A percentile compares a stretch with the other conserved stretches of the same genome.
These are phyloP conservation scores for Euphorbia tirucalli DNA, from an alignment of 345 rosid genomes.

Conservation along the genomic window DNA sequence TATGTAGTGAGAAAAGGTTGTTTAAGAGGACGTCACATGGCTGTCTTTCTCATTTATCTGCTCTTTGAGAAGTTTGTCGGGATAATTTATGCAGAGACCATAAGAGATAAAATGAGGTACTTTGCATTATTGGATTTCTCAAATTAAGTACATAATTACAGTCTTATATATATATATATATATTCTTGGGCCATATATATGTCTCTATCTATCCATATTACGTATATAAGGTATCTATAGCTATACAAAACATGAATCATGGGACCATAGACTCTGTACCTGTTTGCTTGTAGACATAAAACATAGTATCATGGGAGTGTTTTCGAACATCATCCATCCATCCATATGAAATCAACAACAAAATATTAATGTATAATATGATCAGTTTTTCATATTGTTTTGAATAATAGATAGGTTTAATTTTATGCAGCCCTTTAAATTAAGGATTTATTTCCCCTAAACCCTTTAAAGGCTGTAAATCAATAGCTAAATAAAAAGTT, in stretches of 20 bases:
- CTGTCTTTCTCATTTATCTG: neutral
- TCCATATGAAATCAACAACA: too few relatives aligned
- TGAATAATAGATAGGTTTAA: too few relatives aligned
- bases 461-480: too few relatives aligned
- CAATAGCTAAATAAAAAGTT: too few relatives aligned
- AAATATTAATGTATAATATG: neutral
- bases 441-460: too few relatives aligned
- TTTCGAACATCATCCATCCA: neutral
- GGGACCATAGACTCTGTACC: constrained; percentile 11
- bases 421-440: too few relatives aligned
- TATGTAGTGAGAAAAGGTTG: too few relatives aligned
- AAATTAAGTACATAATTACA: neutral
- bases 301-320: constrained; percentile 11
- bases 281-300: constrained; percentile 2
- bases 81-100: constrained; percentile 1
- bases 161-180: neutral
- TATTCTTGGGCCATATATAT: too few relatives aligned
- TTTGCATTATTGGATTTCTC: neutral
- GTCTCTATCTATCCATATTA: too few relatives aligned
- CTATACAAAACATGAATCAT: neutral
- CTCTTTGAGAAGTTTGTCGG: neutral
- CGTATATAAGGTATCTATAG: neutral
- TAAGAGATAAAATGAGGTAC: neutral
- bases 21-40: neutral
- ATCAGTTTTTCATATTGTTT: neutral